Evolutionary conservation across 257 asterid genomes (phyloP).

Genomic region (Echium plantagineum): DNA sequence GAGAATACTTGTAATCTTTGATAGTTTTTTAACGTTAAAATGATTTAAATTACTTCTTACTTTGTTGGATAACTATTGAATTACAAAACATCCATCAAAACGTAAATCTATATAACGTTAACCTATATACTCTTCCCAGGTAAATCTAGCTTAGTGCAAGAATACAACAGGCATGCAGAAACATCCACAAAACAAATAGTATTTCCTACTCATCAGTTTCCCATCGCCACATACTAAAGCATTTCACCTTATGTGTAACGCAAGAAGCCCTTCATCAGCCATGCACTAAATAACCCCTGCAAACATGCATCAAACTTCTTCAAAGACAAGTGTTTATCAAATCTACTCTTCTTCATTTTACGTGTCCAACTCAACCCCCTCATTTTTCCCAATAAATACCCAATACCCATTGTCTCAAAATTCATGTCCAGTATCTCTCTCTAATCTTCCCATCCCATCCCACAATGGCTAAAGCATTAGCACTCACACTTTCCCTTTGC

Average conservation of each 20-base stretch:
- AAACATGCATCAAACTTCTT: slow-evolving; percentile 3
- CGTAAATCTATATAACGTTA: too few relatives aligned
- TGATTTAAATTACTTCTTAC: too few relatives aligned
- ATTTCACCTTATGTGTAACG: slow-evolving; percentile 7
- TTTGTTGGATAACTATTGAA: too few relatives aligned
- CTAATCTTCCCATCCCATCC: too few relatives aligned
- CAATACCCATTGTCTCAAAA: slow-evolving; percentile 17
- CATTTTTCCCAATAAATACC: slow-evolving; percentile 18
- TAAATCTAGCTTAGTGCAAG: background rate
- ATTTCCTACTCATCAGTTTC: background rate
- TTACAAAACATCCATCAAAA: too few relatives aligned
- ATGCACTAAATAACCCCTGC: slow-evolving; percentile 5
- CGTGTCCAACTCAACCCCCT: slow-evolving; percentile 32
- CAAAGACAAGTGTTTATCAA: slow-evolving; percentile 12
- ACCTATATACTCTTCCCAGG: too few relatives aligned
- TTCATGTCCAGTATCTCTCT: background rate
- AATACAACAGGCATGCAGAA: slow-evolving; percentile 6
- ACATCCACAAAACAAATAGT: slow-evolving; percentile 1
- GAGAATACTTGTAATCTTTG: too few relatives aligned
- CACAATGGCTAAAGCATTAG: slow-evolving; percentile 21
- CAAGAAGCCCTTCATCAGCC: slow-evolving; percentile 5
- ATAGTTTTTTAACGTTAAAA: too few relatives aligned
- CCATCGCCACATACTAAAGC: slow-evolving; percentile 8
- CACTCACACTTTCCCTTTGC: slow-evolving; percentile 16
- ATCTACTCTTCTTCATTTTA: slow-evolving; percentile 20